Percentiles rank a stretch among this genome's conserved stretches.
phyloP scores from a whole-genome alignment of 2,329 filamentous ascomycete species.

The Zarea fungicola region DNA sequence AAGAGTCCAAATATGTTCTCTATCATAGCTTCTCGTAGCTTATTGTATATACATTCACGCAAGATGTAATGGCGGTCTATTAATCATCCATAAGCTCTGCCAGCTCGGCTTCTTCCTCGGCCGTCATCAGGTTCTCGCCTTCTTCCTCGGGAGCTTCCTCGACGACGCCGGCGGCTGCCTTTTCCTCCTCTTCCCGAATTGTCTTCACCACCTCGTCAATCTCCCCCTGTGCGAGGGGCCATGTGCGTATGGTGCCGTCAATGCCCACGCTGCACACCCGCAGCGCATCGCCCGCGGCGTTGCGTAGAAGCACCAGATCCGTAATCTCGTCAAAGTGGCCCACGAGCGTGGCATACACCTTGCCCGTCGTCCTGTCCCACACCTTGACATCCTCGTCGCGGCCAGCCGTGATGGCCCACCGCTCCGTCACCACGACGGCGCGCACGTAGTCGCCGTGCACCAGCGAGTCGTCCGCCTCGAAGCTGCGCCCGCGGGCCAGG shows the following conservation, averaged over 20 bases:
- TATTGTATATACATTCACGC: no score
- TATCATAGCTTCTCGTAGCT: no score
- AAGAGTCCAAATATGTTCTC: no score
- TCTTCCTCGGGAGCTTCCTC: constrained; percentile 40
- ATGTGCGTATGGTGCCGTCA: constrained; percentile 80
- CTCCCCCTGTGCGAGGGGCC: constrained; percentile 63
- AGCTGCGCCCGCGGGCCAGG: constrained; percentile 62
- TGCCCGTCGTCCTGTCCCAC: constrained; percentile 73
- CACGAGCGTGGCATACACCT: constrained; percentile 65
- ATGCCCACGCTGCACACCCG: constrained; percentile 78
- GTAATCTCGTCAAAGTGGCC: constrained; percentile 96
- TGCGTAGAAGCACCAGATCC: constrained; percentile 60
- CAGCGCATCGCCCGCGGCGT: constrained; percentile 29
- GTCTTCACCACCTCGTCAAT: constrained; percentile 46
- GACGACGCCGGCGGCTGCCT: constrained; percentile 46
- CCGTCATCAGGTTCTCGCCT: constrained; percentile 56
- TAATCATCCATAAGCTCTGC: constrained; percentile 81
- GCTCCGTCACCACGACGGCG: constrained; percentile 68
- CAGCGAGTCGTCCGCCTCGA: constrained; percentile 66
- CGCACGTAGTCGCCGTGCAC: constrained; percentile 86
- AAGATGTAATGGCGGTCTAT: background rate
- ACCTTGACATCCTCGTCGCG: constrained; percentile 87
- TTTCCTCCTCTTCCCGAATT: constrained; percentile 42
- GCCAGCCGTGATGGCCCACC: constrained; percentile 82
- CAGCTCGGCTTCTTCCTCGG: constrained; percentile 88